Base-by-base conservation (phyloP, 371 early-diverging fungal genomes). In the Mortierella sp. region DNA sequence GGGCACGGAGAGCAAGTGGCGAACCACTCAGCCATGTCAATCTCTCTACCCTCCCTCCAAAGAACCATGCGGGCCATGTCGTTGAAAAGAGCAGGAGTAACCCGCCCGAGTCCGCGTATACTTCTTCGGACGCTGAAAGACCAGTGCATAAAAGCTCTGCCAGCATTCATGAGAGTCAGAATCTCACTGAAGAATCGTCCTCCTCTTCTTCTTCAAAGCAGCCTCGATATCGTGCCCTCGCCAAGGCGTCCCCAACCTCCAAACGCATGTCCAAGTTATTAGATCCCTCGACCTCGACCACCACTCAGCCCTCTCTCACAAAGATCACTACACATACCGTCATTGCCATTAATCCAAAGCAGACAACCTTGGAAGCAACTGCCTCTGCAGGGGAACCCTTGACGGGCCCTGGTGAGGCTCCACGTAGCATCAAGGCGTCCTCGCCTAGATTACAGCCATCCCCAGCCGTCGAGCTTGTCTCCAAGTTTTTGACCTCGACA, bases 231-330 rank as follows among this genome's bases (percentile, higher is more conserved):
- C 66, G 68, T 9, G 62, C 60, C 4, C 53, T 58, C 25, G 30
- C 64, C 43, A 66, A 50, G 43, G 57, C 56, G 51, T 70, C 76
- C 2, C 65, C 71, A 56, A 67, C 60, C n/a, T 71, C 77, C 45
- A 68, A 62, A 59, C 72, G 77, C 51, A 65, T 77, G 72, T 65
- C 77, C 2, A 68, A 51, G 66, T 59, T 77, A 30, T 68, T 77
- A 19, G 77, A 77, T 48, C 77, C 77, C 6, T 60, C 62, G 4
- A 37, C 62, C n/a, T 77, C 77, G 15, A 62, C 62, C 19, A 62
- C 77, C 6, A 58, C 77, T 1, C 45, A 57, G 12, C 68, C 77
- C 14, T 77, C 72, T 6, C 60, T 75, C 59, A 64, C 68, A 19
- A 76, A 64, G 21, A 68, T 77, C 23, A 77, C 72, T 0, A 65